phyloP scores from a whole-genome alignment of 2,329 filamentous ascomycete species.

The Madurella fahalii region DNA sequence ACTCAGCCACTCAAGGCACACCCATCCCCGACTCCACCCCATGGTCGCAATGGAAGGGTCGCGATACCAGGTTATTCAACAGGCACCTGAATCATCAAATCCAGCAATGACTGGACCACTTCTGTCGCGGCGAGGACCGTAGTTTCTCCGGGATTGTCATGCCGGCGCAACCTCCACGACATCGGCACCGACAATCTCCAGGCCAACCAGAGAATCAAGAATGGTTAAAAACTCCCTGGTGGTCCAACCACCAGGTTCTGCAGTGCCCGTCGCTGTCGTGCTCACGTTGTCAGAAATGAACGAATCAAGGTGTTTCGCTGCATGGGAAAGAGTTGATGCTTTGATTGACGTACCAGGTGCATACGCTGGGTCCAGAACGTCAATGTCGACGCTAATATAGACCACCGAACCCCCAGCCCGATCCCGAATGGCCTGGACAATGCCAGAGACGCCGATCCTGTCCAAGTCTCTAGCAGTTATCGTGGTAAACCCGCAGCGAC shows the following conservation, averaged over 20 bases:
- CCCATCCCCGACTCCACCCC: no score
- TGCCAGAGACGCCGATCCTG: conserved; percentile 60
- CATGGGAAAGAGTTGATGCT: no score
- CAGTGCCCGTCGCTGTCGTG: conserved; percentile 63
- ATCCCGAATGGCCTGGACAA: conserved; percentile 60
- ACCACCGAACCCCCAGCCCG: conserved; percentile 50
- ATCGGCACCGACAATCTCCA: conserved; percentile 74
- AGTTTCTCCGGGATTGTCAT: conserved; percentile 69
- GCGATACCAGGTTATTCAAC: no score
- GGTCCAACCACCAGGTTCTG: conserved; percentile 80
- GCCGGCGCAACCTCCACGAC: conserved; percentile 75
- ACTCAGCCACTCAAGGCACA: no score
- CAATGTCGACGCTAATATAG: conserved; percentile 75
- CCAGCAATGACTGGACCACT: conserved; percentile 36
- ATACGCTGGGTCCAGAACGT: conserved; percentile 68
- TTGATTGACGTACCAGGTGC: conserved; percentile 58
- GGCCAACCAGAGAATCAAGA: conserved; percentile 62
- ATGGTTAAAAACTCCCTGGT: conserved; percentile 72
- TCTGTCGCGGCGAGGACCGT: conserved; percentile 72
- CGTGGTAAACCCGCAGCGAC: conserved; percentile 55
- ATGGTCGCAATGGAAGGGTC: no score
- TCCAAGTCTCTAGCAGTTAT: conserved; percentile 65
- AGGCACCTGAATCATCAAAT: conserved; percentile 20
- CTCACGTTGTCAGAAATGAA: neutral
- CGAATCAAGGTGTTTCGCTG: no score